phyloP scores from a whole-genome alignment of 2,329 filamentous ascomycete genomes.

The Ramularia endophylla region DNA sequence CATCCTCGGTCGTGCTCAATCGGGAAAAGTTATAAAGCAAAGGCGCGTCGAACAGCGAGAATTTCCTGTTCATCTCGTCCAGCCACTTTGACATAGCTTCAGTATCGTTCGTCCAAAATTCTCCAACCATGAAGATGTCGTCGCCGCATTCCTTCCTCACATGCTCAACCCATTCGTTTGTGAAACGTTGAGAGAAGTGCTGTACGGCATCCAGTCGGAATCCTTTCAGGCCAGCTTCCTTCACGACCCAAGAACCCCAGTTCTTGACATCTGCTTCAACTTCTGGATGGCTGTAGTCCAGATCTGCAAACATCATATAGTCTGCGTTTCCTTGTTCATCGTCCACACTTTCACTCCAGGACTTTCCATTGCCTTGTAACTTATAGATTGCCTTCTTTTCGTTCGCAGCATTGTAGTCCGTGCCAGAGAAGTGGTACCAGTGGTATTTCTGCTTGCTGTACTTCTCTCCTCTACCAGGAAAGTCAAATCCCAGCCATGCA shows the following conservation, averaged over 20 bases:
- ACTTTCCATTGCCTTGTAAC: slow-evolving; percentile 47
- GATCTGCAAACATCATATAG: slow-evolving; percentile 65
- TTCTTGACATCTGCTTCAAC: slow-evolving; percentile 57
- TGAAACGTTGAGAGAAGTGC: slow-evolving; percentile 61
- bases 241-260: slow-evolving; percentile 62
- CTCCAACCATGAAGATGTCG: slow-evolving; percentile 60
- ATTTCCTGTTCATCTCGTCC: slow-evolving; percentile 47
- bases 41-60: slow-evolving; percentile 61
- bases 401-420: slow-evolving; percentile 55
- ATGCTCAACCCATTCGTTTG: slow-evolving; percentile 54
- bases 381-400: slow-evolving; percentile 58
- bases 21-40: slow-evolving; percentile 60
- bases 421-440: slow-evolving; percentile 61
- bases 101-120: slow-evolving; percentile 60
- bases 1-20: slow-evolving; percentile 44
- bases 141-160: slow-evolving; percentile 36
- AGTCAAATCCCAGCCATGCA: slow-evolving; percentile 62
- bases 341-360: slow-evolving; percentile 56
- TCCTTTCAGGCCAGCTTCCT: slow-evolving; percentile 55
- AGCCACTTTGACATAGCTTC: slow-evolving; percentile 50
- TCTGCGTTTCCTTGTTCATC: slow-evolving; percentile 55
- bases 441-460: slow-evolving; percentile 60
- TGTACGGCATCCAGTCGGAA: slow-evolving; percentile 67
- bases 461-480: slow-evolving; percentile 52
- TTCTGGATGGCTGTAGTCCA: slow-evolving; percentile 59